These are phyloP conservation scores for Trichophyton verrucosum DNA, from an alignment of 2,329 filamentous ascomycete species.

Conservation along the genomic window DNA sequence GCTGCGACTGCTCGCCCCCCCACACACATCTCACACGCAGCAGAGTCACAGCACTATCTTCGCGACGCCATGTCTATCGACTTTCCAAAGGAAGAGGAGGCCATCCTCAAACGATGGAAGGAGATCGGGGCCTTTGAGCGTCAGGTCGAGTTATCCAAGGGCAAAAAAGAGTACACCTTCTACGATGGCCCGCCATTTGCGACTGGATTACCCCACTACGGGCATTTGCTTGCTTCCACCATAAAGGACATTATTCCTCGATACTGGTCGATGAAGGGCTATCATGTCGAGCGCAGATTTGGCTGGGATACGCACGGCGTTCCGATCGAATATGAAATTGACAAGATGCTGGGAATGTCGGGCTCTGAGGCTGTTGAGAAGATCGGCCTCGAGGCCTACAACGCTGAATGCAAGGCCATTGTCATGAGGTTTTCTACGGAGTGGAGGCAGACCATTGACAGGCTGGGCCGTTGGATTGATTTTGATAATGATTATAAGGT, in stretches of 20 bases:
- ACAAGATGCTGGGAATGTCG: constrained; percentile 85
- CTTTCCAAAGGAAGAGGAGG: constrained; percentile 86
- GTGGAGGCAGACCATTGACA: constrained; percentile 78
- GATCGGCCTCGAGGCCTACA: constrained; percentile 79
- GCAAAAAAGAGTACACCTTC: constrained; percentile 78
- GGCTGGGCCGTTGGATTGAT: constrained; percentile 89
- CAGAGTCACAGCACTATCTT: neutral
- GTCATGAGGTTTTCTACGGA: constrained; percentile 83
- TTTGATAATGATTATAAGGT: constrained; percentile 97
- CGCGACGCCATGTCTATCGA: constrained; percentile 62
- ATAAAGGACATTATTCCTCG: constrained; percentile 95
- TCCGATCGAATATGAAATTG: constrained; percentile 93
- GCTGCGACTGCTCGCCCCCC: neutral
- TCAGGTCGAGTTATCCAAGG: constrained; percentile 75
- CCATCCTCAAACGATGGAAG: constrained; percentile 71
- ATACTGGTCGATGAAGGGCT: constrained; percentile 96
- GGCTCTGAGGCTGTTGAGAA: constrained; percentile 77
- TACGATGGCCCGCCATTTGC: constrained; percentile 79
- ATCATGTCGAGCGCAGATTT: constrained; percentile 81
- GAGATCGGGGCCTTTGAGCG: constrained; percentile 84
- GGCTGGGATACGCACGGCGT: constrained; percentile 94
- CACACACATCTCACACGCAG: neutral
- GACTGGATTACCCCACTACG: constrained; percentile 57
- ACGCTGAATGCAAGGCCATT: constrained; percentile 79
- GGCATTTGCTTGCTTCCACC: constrained; percentile 75